A percentile compares a stretch with the other conserved stretches of the same genome.
Evolutionary conservation across 768 basidiomycete species (phyloP).

Genomic region (Podaxis pistillaris): DNA sequence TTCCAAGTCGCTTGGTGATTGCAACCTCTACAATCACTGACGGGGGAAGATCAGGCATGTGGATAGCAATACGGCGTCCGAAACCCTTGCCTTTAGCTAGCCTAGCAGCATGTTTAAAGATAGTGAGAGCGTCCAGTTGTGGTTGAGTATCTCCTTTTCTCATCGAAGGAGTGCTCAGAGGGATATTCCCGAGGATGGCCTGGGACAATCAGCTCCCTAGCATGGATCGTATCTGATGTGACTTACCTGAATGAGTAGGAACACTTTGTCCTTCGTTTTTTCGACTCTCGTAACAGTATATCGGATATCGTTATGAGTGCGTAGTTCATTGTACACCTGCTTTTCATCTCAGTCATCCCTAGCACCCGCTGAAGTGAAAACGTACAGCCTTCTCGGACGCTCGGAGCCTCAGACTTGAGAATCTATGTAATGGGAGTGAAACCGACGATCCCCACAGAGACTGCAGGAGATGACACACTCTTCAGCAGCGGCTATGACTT

Average conservation of each 20-base stretch:
- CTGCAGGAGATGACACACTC: conserved; percentile 45
- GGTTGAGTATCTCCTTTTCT: conserved; percentile 71
- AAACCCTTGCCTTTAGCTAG: conserved; percentile 64
- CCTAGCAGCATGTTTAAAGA: conserved; percentile 76
- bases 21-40: conserved; percentile 80
- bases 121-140: conserved; percentile 60
- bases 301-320: conserved; percentile 74
- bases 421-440: conserved; percentile 35
- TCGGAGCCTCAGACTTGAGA: conserved; percentile 67
- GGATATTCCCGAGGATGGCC: conserved; percentile 73
- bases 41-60: conserved; percentile 4
- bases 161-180: conserved; percentile 66
- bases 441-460: background rate
- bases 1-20: conserved; percentile 60
- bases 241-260: conserved; percentile 75
- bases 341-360: background rate
- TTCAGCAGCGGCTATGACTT: conserved; percentile 59
- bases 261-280: conserved; percentile 73
- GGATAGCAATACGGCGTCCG: background rate
- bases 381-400: conserved; percentile 71
- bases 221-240: background rate
- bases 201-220: conserved; percentile 25
- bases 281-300: conserved; percentile 72
- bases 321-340: conserved; percentile 53
- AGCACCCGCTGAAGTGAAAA: background rate